Base-by-base conservation (phyloP, 2,329 filamentous ascomycete species). In the Colletotrichum musae region DNA sequence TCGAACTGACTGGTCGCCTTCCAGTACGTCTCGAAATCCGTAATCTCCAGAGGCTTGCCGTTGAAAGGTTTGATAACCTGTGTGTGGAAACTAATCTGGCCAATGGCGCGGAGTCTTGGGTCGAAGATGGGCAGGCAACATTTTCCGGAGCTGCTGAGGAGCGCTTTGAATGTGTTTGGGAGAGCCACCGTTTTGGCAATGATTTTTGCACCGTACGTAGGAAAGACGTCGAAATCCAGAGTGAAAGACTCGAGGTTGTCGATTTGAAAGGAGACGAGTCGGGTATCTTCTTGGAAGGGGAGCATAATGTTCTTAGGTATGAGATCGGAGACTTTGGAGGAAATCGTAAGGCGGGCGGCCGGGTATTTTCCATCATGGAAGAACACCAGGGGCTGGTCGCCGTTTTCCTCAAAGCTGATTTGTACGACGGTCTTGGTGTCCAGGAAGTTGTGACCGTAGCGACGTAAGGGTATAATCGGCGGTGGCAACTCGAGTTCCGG, bases 21-120 rank as follows among this genome's bases (percentile, higher is more conserved):
- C 96, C 96, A 99, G 80, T 99, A 99, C 0, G 96, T 98, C 72
- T 97, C 96, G 75, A 98, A 99, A 77, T 98, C 95, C 1, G 96
- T 97, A 70, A 99, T 98, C 80, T 99, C 96, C 24, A 99, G 85
- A 4, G 96, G 94, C 70, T 94, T 92, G 7, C 96, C 95, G 71
- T 91, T 90, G 82, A 98, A 99, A 0, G 96, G 96, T 77, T 97
- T 98, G 79, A 99, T 97, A 28, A 98, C 94, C 78, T 98, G 95
- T 64, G 94, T 97, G 72, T 93, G 93, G 84, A 99, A 99, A 72
- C 91, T 94, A 73, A 98, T 94, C 76, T 97, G 93, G 6, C 96
- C 96, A 75, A 99, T 98, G 9, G 94, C 93, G 53, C 95, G 90
- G 57, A 98, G 86, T 24, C 96, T 90, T 5, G 95, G 95, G 77